Conservation (phyloP, 2,329 filamentous ascomycete genomes). For the Ilyonectria robusta region DNA sequence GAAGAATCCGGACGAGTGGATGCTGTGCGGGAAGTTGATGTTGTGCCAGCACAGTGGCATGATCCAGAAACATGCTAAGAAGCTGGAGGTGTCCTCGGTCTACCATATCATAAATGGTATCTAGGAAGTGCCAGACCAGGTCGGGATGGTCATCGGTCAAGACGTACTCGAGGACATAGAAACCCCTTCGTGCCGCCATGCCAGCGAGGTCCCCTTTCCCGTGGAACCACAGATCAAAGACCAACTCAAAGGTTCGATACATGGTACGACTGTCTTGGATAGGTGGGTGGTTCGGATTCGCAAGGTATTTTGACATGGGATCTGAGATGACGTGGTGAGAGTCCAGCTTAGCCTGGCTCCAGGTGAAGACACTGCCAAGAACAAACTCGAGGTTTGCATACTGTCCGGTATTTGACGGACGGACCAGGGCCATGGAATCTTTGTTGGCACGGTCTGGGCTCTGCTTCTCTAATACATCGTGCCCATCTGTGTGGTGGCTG, state of each 20-base stretch:
- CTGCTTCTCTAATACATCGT: constrained; percentile 31
- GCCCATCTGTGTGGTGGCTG: constrained; percentile 32
- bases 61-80: constrained; percentile 52
- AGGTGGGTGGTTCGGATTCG: constrained; percentile 52
- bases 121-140: constrained; percentile 55
- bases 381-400: constrained; percentile 51
- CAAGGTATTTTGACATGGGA: constrained; percentile 55
- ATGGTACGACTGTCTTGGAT: constrained; percentile 57
- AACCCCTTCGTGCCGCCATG: constrained; percentile 54
- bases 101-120: constrained; percentile 57
- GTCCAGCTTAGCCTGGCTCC: constrained; percentile 55
- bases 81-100: constrained; percentile 54
- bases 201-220: constrained; percentile 54
- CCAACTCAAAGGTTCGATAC: constrained; percentile 57
- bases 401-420: constrained; percentile 43
- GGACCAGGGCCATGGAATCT: constrained; percentile 39
- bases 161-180: constrained; percentile 55
- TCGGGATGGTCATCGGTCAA: constrained; percentile 56
- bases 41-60: constrained; percentile 49
- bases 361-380: constrained; percentile 52
- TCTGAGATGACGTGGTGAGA: constrained; percentile 45
- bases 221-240: constrained; percentile 55
- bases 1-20: constrained; percentile 52
- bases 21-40: constrained; percentile 51
- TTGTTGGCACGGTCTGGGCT: constrained; percentile 23